These are phyloP conservation scores for Dioscorea cayenensis DNA, from an alignment of 116 monocot species.

Conservation along the genomic window DNA sequence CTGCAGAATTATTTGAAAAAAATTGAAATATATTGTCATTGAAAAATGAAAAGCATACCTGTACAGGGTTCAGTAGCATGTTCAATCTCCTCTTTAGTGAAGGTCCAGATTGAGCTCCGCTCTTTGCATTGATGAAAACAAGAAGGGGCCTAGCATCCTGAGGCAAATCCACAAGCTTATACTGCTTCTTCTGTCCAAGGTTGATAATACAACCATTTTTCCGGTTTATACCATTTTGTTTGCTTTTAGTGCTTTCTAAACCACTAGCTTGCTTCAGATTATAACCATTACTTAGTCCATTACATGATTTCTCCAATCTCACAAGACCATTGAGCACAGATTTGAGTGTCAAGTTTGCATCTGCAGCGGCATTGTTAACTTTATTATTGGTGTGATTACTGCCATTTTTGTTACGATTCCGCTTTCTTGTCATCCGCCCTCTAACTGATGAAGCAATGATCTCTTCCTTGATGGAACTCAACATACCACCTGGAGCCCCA, in stretches of 20 bases:
- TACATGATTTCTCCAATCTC: constrained; percentile 23
- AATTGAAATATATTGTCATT: background rate
- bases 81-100: constrained; percentile 71
- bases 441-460: constrained; percentile 53
- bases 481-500: constrained; percentile 27
- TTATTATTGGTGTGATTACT: constrained; percentile 20
- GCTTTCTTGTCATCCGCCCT: constrained; percentile 39
- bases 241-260: constrained; percentile 13
- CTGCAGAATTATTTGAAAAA: no score
- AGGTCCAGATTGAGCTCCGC: constrained; percentile 74
- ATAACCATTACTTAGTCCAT: constrained; percentile 11
- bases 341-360: constrained; percentile 12
- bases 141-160: constrained; percentile 74
- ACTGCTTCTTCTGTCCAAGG: constrained; percentile 27
- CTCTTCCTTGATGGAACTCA: constrained; percentile 60
- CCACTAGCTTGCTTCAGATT: constrained; percentile 11
- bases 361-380: constrained; percentile 7
- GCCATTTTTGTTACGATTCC: constrained; percentile 32
- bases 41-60: constrained; percentile 35
- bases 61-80: constrained; percentile 80
- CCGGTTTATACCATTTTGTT: constrained; percentile 14
- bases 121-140: constrained; percentile 87
- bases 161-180: constrained; percentile 60
- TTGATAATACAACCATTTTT: background rate
- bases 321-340: constrained; percentile 32